A percentile compares a stretch with the other conserved stretches of the same genome.
Evolutionary conservation across 2,329 filamentous ascomycete species (phyloP).

Genomic region (Endocalyx cinctus): DNA sequence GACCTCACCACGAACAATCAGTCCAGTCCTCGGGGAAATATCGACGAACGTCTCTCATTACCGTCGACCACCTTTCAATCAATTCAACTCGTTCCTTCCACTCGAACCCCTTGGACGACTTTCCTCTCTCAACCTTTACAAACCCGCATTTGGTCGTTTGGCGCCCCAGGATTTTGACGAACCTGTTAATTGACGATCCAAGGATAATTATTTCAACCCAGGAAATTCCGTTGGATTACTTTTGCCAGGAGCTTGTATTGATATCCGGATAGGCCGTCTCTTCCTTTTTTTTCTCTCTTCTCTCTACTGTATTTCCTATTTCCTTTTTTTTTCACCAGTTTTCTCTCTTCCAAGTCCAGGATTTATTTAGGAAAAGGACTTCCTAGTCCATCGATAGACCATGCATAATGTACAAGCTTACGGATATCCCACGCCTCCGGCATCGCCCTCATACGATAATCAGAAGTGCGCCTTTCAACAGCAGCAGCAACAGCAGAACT

Average conservation of each 20-base stretch:
- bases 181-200: constrained; percentile 23
- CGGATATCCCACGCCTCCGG: constrained; percentile 55
- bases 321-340: constrained; percentile 17
- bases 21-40: too few relatives aligned
- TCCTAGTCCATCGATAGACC: constrained; percentile 35
- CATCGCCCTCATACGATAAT: constrained; percentile 51
- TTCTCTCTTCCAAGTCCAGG: constrained; percentile 9
- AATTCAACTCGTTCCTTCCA: too few relatives aligned
- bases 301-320: constrained; percentile 13
- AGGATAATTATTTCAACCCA: constrained; percentile 16
- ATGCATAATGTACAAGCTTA: constrained; percentile 57
- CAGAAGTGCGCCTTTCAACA: constrained; percentile 39
- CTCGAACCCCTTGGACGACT: too few relatives aligned
- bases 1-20: too few relatives aligned
- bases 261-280: constrained; percentile 25
- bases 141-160: too few relatives aligned
- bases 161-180: too few relatives aligned
- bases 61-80: too few relatives aligned
- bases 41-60: too few relatives aligned
- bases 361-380: constrained; percentile 20
- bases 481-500: constrained; percentile 34
- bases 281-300: constrained; percentile 27
- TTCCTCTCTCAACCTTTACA: too few relatives aligned
- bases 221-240: constrained; percentile 22
- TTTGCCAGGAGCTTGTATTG: constrained; percentile 14